Conservation (phyloP, 768 basidiomycete genomes). For the Podaxis carcinomalis region DNA sequence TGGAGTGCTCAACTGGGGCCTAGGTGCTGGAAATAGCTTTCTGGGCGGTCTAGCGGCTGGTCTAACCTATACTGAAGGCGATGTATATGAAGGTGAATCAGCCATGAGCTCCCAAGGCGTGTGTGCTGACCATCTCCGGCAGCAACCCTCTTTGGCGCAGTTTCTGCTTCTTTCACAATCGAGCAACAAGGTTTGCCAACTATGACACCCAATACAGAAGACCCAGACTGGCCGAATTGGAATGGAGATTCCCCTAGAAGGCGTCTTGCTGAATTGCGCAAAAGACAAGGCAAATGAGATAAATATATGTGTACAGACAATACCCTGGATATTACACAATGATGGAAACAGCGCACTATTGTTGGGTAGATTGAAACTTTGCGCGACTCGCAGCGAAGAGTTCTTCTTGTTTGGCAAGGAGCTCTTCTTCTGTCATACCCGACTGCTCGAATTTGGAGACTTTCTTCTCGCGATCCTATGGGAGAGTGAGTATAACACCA, state of each 20-base stretch:
- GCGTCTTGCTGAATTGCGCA: conserved; percentile 51
- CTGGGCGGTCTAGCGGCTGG: conserved; percentile 83
- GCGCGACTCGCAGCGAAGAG: conserved; percentile 91
- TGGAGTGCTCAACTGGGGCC: neutral
- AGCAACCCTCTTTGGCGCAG: conserved; percentile 72
- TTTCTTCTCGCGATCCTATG: conserved; percentile 86
- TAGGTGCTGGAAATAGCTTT: conserved; percentile 90
- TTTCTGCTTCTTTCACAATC: conserved; percentile 79
- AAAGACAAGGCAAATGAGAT: conserved; percentile 30
- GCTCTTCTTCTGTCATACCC: conserved; percentile 88
- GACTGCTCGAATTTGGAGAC: conserved; percentile 85
- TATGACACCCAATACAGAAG: conserved; percentile 29
- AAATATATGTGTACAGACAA: conserved; percentile 32
- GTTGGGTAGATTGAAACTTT: conserved; percentile 64
- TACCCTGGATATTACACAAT: conserved; percentile 27
- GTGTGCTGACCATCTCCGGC: conserved; percentile 11
- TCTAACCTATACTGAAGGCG: conserved; percentile 45
- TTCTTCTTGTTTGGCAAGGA: conserved; percentile 81
- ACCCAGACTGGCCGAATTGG: conserved; percentile 42
- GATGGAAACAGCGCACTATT: conserved; percentile 32
- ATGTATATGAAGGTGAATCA: conserved; percentile 62
- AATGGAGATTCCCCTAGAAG: conserved; percentile 63
- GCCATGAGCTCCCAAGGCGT: neutral
- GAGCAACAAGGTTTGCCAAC: conserved; percentile 77
- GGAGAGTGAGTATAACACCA: conserved; percentile 12